These are phyloP conservation scores for Chlorella vulgaris DNA, from an alignment of 139 green algal species.

Conservation along the genomic window DNA sequence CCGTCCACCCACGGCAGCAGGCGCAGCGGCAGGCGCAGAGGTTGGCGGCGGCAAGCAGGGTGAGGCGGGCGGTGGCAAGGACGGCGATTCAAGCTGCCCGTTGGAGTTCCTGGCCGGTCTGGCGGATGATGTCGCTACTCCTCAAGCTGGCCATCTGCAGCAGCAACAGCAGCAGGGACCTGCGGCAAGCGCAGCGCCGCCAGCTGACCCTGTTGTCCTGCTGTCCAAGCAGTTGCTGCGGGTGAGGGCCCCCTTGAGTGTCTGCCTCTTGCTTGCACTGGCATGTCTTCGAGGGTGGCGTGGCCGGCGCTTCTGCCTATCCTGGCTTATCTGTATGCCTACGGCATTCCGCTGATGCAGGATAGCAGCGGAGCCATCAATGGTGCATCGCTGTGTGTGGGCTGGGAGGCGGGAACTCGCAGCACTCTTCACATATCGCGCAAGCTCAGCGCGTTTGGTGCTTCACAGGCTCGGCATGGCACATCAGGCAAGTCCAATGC, in stretches of 20 bases:
- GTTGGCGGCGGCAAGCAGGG: background rate
- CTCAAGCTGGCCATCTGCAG: background rate
- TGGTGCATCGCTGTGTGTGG: background rate
- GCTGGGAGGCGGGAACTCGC: conserved; percentile 9
- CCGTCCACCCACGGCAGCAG: background rate
- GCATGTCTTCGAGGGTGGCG: no score
- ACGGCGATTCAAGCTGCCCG: background rate
- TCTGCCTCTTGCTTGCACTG: background rate
- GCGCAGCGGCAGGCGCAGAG: background rate
- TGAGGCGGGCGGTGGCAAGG: background rate
- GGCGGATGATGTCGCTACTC: conserved; percentile 1
- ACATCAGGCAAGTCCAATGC: background rate
- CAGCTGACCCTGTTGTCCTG: conserved; percentile 3
- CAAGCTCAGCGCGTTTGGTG: conserved; percentile 17
- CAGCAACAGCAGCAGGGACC: background rate
- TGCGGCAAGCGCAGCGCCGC: background rate
- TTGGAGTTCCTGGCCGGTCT: conserved; percentile 8
- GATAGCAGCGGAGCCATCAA: conserved; percentile 5
- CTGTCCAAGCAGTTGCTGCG: conserved; percentile 31
- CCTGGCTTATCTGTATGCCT: background rate
- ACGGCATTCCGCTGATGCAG: conserved; percentile 3
- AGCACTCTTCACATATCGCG: background rate
- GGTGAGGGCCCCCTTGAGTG: background rate
- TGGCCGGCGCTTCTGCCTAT: no score
- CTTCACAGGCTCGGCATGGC: background rate